A percentile compares a stretch with the other conserved stretches of the same genome.
Conservation (phyloP, 495 filamentous ascomycete genomes). For the Talaromyces nanjingensis region DNA sequence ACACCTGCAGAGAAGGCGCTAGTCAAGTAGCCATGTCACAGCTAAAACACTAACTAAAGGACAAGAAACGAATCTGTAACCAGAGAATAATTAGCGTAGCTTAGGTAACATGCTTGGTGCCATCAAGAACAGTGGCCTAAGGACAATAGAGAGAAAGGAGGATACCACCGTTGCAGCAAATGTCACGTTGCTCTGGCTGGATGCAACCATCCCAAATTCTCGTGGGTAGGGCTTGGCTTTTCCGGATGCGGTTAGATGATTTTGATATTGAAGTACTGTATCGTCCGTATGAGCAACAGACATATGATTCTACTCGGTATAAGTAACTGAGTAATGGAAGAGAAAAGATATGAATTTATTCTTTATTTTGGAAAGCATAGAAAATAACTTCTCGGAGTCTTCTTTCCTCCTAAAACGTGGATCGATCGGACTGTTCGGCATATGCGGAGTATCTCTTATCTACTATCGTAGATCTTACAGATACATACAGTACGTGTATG, state of each 20-base stretch:
- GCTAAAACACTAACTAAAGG: not conserved
- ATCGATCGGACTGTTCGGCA: not conserved
- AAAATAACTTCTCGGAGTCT: not conserved
- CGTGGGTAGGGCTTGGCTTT: not conserved
- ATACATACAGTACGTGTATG: not conserved
- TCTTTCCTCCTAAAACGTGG: not conserved
- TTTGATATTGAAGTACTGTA: not conserved
- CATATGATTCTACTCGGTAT: not conserved
- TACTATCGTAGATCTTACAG: not conserved
- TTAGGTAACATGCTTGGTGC: not conserved
- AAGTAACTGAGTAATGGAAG: not conserved
- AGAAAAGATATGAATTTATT: not conserved
- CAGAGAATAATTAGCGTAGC: not conserved
- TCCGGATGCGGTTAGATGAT: conserved; percentile 2
- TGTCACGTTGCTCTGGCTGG: conserved; percentile 7
- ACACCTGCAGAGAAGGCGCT: not conserved
- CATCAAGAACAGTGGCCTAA: not conserved
- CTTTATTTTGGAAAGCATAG: not conserved
- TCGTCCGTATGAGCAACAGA: not conserved
- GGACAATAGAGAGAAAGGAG: not conserved
- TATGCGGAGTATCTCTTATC: not conserved
- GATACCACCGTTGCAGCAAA: conserved; percentile 7
- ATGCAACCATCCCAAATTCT: conserved; percentile 3
- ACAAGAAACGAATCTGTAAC: not conserved
- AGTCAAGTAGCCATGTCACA: not conserved